Conservation (phyloP, 106 monocot genomes). For the Apostasia shenzhenica region DNA sequence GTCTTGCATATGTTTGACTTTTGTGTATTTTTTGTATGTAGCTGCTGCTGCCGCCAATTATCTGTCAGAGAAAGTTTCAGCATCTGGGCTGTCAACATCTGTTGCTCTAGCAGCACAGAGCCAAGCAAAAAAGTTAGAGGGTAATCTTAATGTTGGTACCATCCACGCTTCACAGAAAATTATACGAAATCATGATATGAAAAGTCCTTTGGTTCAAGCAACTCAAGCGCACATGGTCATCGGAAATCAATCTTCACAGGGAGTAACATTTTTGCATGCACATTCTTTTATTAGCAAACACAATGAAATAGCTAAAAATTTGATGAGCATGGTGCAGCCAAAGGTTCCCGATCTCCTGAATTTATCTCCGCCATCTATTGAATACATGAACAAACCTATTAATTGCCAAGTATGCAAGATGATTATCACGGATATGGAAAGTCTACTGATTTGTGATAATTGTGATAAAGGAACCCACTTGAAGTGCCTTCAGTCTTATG, state of each 20-base stretch:
- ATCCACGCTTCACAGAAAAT: constrained; percentile 20
- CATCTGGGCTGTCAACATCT: constrained; percentile 27
- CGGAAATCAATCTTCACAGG: constrained; percentile 38
- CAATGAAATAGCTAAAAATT: constrained; percentile 68
- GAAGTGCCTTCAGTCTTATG: constrained; percentile 65
- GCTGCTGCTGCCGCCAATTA: constrained; percentile 20
- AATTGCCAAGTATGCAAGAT: constrained; percentile 73
- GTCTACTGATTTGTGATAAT: constrained; percentile 84
- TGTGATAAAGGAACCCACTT: constrained; percentile 93
- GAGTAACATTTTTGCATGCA: constrained; percentile 24
- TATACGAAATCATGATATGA: constrained; percentile 21
- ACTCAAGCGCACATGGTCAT: constrained; percentile 23
- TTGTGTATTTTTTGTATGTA: constrained; percentile 8
- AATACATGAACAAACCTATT: constrained; percentile 55
- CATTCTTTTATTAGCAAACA: constrained; percentile 33
- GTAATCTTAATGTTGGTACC: constrained; percentile 11
- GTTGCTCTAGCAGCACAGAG: constrained; percentile 9
- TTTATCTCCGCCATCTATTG: constrained; percentile 66
- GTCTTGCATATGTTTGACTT: not conserved
- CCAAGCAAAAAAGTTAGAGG: constrained; percentile 21
- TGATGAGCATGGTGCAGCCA: constrained; percentile 54
- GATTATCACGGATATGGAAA: constrained; percentile 61
- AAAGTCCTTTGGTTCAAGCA: constrained; percentile 19
- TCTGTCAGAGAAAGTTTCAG: constrained; percentile 21
- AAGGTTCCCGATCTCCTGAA: constrained; percentile 43